These are phyloP conservation scores for Canavalia ensiformis DNA, from an alignment of 306 rosid species.

Conservation along the genomic window DNA sequence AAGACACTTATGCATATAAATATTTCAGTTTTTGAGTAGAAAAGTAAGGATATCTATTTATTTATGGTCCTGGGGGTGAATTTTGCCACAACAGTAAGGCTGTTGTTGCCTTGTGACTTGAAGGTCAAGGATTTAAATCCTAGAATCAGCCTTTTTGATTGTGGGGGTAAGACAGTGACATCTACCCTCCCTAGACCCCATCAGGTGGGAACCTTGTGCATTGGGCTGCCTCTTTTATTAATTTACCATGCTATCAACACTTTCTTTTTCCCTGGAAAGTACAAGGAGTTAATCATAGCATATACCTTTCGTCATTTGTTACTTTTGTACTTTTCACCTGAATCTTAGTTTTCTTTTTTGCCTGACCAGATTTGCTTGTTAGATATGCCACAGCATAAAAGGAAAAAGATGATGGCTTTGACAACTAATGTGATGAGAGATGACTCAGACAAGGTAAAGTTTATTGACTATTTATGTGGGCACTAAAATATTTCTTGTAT, in stretches of 20 bases:
- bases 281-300: background rate
- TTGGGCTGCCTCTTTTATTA: background rate
- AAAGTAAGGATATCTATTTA: background rate
- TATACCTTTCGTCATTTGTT: background rate
- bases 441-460: slow-evolving; percentile 84
- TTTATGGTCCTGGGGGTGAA: background rate
- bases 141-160: background rate
- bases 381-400: slow-evolving; percentile 69
- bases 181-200: background rate
- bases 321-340: slow-evolving; percentile 22
- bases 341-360: slow-evolving; percentile 31
- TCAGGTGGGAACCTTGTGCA: background rate
- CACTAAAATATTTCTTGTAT: slow-evolving; percentile 15
- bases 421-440: slow-evolving; percentile 93
- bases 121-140: background rate
- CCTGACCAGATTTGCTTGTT: slow-evolving; percentile 79
- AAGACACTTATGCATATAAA: background rate
- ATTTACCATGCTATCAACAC: background rate
- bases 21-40: background rate
- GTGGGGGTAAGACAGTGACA: background rate
- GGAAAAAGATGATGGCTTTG: slow-evolving; percentile 75
- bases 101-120: slow-evolving; percentile 3
- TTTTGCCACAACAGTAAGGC: background rate
- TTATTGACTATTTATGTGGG: slow-evolving; percentile 18
- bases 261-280: slow-evolving; percentile 1